Conservation (phyloP, 495 filamentous ascomycete species). For the Peziza echinospora region DNA sequence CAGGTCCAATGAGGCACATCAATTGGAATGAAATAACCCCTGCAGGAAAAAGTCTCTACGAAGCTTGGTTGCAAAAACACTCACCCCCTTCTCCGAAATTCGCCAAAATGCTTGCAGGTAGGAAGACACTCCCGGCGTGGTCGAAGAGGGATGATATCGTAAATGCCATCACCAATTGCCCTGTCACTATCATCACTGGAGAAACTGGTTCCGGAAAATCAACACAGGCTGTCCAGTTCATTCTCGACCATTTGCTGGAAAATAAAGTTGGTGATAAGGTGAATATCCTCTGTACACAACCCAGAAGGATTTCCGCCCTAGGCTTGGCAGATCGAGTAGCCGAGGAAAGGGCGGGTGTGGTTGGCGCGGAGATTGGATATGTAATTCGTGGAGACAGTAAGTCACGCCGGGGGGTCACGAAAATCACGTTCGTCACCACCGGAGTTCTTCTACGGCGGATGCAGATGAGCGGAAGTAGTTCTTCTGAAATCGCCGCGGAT, state of each 20-base stretch:
- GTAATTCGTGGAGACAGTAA: conserved; percentile 84
- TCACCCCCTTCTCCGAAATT: conserved; percentile 19
- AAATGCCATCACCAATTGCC: conserved; percentile 43
- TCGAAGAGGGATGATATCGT: conserved; percentile 55
- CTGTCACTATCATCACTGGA: conserved; percentile 88
- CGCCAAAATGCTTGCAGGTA: conserved; percentile 45
- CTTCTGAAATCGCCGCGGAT: conserved; percentile 50
- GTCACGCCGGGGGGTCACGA: conserved; percentile 41
- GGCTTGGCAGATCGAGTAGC: conserved; percentile 86
- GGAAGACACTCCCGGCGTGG: conserved; percentile 73
- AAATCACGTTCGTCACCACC: conserved; percentile 88
- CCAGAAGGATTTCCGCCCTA: conserved; percentile 79
- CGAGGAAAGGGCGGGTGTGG: conserved; percentile 59
- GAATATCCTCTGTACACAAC: conserved; percentile 94
- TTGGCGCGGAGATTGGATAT: conserved; percentile 85
- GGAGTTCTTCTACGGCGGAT: conserved; percentile 81
- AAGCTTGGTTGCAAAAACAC: background rate
- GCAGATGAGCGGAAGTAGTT: conserved; percentile 30
- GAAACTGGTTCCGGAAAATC: conserved; percentile 95
- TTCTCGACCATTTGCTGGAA: conserved; percentile 77
- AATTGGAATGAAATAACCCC: background rate
- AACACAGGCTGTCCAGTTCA: conserved; percentile 89
- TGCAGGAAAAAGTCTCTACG: background rate
- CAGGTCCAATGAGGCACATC: background rate
- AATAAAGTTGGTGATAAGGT: conserved; percentile 48